phyloP scores from a whole-genome alignment of 1,284 basidiomycete species.

The Bjerkandera adusta region DNA sequence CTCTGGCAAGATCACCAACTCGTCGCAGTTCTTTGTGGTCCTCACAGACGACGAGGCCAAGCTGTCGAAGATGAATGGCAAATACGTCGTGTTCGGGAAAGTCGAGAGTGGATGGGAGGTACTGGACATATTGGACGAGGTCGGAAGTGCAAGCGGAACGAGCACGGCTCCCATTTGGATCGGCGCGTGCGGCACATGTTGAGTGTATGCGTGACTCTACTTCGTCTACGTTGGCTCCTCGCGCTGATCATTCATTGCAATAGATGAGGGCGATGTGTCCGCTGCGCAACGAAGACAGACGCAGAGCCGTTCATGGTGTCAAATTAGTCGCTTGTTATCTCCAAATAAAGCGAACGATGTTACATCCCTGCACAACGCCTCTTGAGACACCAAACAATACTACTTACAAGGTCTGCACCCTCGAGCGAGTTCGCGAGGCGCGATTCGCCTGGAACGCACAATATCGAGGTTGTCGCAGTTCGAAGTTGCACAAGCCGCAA shows the following conservation, averaged over 20 bases:
- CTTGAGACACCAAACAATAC: too few relatives aligned
- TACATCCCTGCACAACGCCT: too few relatives aligned
- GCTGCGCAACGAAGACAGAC: too few relatives aligned
- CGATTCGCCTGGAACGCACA: too few relatives aligned
- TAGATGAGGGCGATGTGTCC: not conserved
- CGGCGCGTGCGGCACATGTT: slow-evolving; percentile 36
- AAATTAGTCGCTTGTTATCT: too few relatives aligned
- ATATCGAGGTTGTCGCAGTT: too few relatives aligned
- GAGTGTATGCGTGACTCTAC: slow-evolving; percentile 7
- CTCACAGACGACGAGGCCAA: slow-evolving; percentile 39
- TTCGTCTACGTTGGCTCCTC: not conserved
- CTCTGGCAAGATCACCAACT: slow-evolving; percentile 43
- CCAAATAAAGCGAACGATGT: too few relatives aligned
- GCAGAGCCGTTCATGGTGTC: too few relatives aligned
- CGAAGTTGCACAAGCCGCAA: too few relatives aligned
- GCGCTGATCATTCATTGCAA: not conserved
- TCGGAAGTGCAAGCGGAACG: slow-evolving; percentile 35
- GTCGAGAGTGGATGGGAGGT: slow-evolving; percentile 34
- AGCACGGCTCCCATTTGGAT: slow-evolving; percentile 42
- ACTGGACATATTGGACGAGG: slow-evolving; percentile 35
- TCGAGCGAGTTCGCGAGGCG: too few relatives aligned
- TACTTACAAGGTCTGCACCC: too few relatives aligned
- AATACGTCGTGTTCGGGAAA: slow-evolving; percentile 46
- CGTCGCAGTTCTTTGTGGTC: slow-evolving; percentile 50
- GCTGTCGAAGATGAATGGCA: slow-evolving; percentile 43